Evolutionary conservation across 2,329 filamentous ascomycete species (phyloP), one percentile per base, ranked within the genome.

Genomic region (Teratosphaeriaceae sp.): DNA sequence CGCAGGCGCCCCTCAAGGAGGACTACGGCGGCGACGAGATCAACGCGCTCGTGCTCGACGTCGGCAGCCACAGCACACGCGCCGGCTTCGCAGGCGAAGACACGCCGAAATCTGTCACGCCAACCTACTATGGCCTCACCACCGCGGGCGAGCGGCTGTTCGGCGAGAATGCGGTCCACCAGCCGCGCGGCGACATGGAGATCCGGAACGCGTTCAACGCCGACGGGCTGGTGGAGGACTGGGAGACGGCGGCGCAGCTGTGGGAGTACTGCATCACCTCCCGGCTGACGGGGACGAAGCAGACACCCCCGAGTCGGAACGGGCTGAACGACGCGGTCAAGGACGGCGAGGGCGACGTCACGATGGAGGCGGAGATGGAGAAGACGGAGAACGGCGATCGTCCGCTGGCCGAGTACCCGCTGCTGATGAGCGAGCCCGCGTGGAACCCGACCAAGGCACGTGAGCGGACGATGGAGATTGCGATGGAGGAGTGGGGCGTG

Each of bases 11-110:
- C 11, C 59, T 57, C 40, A 56, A 66, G 40, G 59, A 65, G 49
- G 69, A 72, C 54, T 72, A 72, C 49, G 69, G 66, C 34, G 69
- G 69, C 61, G 92, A 98, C 73, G 92, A 98, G 72, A 89, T 98
- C 52, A 94, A 89, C 26, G 94, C 94, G 40, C 85, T 98, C 55
- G 87, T 98, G 27, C 86, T 98, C 61, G 92, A 98, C 63, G 86
- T 92, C 2, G 92, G 94, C 49, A 96, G 88, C 70, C 87, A 85
- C 61, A 84, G 81, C 55, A 89, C 86, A 30, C 88, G 94, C 67
- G 92, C 89, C 47, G 92, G 92, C 45, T 98, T 97, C 61, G 94
- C 94, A 11, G 92, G 94, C 61, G 94, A 98, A 77, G 92, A 98
- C 69, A 84, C 88, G 1, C 92, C 92, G 55, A 97, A 97, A 72